Percentiles rank a stretch among this genome's conserved stretches.
Conservation (phyloP, 2,329 filamentous ascomycete genomes). For the Chaetomium strumarium region DNA sequence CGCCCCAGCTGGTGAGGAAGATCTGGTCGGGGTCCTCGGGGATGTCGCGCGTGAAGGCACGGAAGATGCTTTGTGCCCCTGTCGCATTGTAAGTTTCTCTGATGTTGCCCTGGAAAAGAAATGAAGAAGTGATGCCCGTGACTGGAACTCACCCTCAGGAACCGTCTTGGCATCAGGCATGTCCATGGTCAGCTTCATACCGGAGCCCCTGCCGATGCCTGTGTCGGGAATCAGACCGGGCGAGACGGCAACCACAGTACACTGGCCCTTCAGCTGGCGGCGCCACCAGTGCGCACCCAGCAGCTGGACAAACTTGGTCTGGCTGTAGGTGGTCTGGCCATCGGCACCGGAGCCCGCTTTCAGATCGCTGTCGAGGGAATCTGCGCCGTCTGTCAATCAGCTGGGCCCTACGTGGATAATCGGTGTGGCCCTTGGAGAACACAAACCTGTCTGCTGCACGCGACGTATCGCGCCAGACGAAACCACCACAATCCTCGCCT, state of each 20-base stretch:
- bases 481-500: slow-evolving; percentile 43
- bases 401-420: not conserved
- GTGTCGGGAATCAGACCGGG: slow-evolving; percentile 48
- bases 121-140: not conserved
- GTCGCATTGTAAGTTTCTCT: not conserved
- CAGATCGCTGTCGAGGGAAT: slow-evolving; percentile 35
- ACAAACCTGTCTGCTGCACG: slow-evolving; percentile 35
- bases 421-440: not conserved
- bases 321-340: slow-evolving; percentile 31
- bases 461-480: slow-evolving; percentile 44
- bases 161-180: slow-evolving; percentile 44
- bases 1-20: slow-evolving; percentile 51
- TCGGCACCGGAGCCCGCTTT: slow-evolving; percentile 34
- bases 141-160: slow-evolving; percentile 35
- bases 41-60: slow-evolving; percentile 40
- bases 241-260: slow-evolving; percentile 46
- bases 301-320: slow-evolving; percentile 46
- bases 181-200: slow-evolving; percentile 26
- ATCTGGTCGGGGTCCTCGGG: slow-evolving; percentile 47
- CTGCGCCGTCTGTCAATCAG: slow-evolving; percentile 20
- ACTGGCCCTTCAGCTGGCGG: slow-evolving; percentile 40
- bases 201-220: slow-evolving; percentile 32
- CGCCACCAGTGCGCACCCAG: slow-evolving; percentile 52
- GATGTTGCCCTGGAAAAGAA: not conserved
- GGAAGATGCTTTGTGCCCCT: slow-evolving; percentile 42